Evolutionary conservation across 495 filamentous ascomycete genomes (phyloP).

Genomic region (Annulohypoxylon stygium): DNA sequence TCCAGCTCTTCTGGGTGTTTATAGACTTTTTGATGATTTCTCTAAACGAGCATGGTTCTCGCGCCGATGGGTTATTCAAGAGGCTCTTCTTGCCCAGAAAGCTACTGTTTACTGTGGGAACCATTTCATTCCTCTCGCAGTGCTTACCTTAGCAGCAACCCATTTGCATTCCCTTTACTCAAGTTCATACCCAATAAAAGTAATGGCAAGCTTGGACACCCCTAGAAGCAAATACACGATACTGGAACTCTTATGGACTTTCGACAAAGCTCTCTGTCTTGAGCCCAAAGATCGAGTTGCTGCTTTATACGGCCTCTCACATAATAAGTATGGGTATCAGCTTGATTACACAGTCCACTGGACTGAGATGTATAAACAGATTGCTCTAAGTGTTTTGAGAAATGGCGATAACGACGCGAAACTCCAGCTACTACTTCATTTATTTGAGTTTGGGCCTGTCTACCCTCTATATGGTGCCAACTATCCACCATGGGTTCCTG

Average conservation of each 20-base stretch:
- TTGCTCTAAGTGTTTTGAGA: neutral
- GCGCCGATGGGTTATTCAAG: constrained; percentile 9
- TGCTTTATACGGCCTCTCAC: neutral
- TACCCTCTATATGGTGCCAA: neutral
- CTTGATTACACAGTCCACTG: constrained; percentile 1
- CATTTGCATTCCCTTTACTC: neutral
- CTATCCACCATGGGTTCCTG: constrained; percentile 1
- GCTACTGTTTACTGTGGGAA: constrained; percentile 2
- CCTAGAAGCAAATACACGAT: neutral
- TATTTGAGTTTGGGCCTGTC: constrained; percentile 6
- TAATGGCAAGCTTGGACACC: neutral
- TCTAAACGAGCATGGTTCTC: neutral
- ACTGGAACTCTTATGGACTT: neutral
- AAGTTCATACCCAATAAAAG: neutral
- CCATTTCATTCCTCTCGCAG: neutral
- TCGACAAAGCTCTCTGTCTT: neutral
- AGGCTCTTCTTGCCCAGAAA: neutral
- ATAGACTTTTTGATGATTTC: neutral
- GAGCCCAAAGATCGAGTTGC: constrained; percentile 6
- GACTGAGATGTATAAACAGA: constrained; percentile 3
- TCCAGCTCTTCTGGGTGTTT: too few relatives aligned
- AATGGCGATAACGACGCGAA: neutral
- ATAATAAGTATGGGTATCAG: neutral
- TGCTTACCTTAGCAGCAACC: neutral
- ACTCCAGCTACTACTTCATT: constrained; percentile 7